phyloP scores from a whole-genome alignment of 768 basidiomycete genomes.

The Atractiella rhizophila region DNA sequence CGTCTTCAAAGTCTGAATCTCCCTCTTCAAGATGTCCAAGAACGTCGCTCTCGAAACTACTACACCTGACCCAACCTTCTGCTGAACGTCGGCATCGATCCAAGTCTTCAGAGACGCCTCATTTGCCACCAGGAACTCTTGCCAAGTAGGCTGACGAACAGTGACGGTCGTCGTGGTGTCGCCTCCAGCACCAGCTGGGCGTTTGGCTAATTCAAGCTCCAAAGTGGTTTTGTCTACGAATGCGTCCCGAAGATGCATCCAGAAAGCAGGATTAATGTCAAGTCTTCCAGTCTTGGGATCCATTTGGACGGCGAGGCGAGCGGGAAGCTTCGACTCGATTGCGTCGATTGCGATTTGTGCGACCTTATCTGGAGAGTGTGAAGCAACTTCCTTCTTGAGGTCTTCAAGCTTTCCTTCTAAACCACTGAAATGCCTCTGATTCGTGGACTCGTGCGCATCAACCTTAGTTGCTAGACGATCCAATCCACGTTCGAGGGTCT shows the following conservation, averaged over 20 bases:
- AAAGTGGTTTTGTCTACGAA: conserved; percentile 19
- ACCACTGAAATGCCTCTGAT: conserved; percentile 12
- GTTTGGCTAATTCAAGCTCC: background rate
- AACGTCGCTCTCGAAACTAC: conserved; percentile 20
- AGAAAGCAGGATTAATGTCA: conserved; percentile 24
- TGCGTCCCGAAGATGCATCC: conserved; percentile 23
- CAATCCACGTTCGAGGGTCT: too few species aligned
- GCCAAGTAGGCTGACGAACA: conserved; percentile 13
- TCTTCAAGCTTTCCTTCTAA: conserved; percentile 15
- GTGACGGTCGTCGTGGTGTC: background rate
- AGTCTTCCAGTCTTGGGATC: conserved; percentile 16
- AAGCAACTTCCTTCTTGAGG: conserved; percentile 18
- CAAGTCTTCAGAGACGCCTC: conserved; percentile 19
- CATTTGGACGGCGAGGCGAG: conserved; percentile 20
- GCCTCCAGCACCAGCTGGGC: background rate
- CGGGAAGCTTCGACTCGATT: conserved; percentile 22
- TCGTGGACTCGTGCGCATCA: too few species aligned
- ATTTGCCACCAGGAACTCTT: conserved; percentile 18
- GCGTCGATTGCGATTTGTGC: conserved; percentile 15
- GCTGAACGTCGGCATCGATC: conserved; percentile 19
- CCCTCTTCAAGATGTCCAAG: conserved; percentile 20
- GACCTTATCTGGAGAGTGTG: conserved; percentile 18
- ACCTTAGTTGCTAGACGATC: too few species aligned
- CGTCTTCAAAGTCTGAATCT: conserved; percentile 18
- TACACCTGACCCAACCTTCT: conserved; percentile 14